phyloP scores from a whole-genome alignment of 805 yeast genomes.

The Lipomyces japonicus region DNA sequence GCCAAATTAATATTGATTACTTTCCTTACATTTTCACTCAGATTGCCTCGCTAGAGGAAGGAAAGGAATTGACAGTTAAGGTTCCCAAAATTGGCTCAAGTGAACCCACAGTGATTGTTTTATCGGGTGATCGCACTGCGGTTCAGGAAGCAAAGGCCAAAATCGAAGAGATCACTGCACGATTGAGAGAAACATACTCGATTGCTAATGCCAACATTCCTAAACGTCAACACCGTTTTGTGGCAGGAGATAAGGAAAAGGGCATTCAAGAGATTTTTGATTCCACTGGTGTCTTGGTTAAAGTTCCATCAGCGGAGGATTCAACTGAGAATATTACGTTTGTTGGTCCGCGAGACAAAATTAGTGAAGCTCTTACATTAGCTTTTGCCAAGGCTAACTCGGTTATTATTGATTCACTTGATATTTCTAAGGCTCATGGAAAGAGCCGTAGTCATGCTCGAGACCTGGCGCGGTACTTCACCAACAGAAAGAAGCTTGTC shows the following conservation, averaged over 20 bases:
- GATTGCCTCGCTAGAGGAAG: constrained; percentile 36
- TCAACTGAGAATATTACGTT: constrained; percentile 49
- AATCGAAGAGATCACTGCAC: constrained; percentile 47
- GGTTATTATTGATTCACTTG: constrained; percentile 62
- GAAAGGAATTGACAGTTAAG: constrained; percentile 31
- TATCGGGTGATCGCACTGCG: constrained; percentile 69
- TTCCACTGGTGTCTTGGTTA: constrained; percentile 34
- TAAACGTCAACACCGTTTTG: constrained; percentile 59
- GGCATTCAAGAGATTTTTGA: constrained; percentile 38
- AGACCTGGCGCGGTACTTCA: constrained; percentile 64
- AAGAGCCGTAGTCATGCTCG: constrained; percentile 57
- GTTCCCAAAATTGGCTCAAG: constrained; percentile 33
- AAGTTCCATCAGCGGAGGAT: constrained; percentile 46
- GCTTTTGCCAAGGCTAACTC: constrained; percentile 60
- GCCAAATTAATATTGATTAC: constrained; percentile 28
- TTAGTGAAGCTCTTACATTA: constrained; percentile 57
- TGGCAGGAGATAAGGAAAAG: constrained; percentile 42
- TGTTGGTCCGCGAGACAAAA: constrained; percentile 51
- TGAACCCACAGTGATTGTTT: constrained; percentile 39
- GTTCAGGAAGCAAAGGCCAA: constrained; percentile 54
- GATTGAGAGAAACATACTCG: constrained; percentile 46
- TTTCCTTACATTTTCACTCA: constrained; percentile 37
- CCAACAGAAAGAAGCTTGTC: constrained; percentile 34
- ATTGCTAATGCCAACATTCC: constrained; percentile 64
- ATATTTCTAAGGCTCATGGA: constrained; percentile 85